Percentiles rank a stretch among this genome's conserved stretches.
These are phyloP conservation scores for Candida sphagnicola DNA, from an alignment of 805 yeast species.

Conservation along the genomic window DNA sequence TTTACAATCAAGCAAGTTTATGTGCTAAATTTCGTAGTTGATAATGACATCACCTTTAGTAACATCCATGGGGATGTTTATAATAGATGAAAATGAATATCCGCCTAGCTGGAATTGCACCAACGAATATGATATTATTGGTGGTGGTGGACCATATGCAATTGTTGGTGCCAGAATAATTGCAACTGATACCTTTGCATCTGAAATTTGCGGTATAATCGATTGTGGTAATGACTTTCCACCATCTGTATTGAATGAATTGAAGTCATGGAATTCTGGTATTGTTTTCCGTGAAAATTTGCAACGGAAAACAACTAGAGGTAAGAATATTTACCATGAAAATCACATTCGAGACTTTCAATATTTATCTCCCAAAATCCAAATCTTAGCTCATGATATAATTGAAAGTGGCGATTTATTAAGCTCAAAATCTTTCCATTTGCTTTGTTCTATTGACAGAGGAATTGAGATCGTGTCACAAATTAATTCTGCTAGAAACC, in stretches of 20 bases:
- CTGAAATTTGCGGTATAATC: conserved; percentile 59
- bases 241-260: conserved; percentile 29
- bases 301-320: conserved; percentile 67
- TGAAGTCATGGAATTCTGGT: conserved; percentile 63
- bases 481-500: conserved; percentile 15
- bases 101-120: conserved; percentile 30
- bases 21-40: too few species aligned
- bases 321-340: conserved; percentile 70
- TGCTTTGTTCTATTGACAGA: conserved; percentile 70
- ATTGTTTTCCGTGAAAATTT: conserved; percentile 49
- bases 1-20: too few species aligned
- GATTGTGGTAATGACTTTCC: conserved; percentile 86
- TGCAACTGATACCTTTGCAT: conserved; percentile 30
- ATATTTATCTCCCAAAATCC: conserved; percentile 57
- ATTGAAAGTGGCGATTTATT: conserved; percentile 31
- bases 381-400: conserved; percentile 58
- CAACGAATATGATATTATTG: conserved; percentile 53
- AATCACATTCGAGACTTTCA: conserved; percentile 54
- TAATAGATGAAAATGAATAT: conserved; percentile 79
- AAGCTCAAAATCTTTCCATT: conserved; percentile 50
- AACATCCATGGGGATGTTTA: conserved; percentile 82
- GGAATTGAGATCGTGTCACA: conserved; percentile 45
- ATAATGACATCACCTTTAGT: too few species aligned
- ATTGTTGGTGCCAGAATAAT: conserved; percentile 68
- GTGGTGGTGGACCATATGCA: conserved; percentile 90